Percentiles rank a stretch among this genome's conserved stretches.
These are phyloP conservation scores for Gaertneriomyces semiglobifer DNA, from an alignment of 192 early-diverging fungal genomes.

Conservation along the genomic window DNA sequence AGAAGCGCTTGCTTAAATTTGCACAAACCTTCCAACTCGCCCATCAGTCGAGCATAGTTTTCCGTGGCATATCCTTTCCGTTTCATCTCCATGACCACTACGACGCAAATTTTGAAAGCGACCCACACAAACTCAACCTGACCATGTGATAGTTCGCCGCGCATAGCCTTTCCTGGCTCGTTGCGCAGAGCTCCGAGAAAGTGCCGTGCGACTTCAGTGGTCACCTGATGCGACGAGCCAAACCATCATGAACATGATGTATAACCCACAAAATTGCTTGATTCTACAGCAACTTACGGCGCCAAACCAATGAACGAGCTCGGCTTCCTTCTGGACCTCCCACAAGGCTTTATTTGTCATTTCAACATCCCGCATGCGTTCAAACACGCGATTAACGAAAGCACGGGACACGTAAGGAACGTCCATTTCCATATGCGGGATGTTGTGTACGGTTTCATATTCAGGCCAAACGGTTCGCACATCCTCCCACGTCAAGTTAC, in stretches of 20 bases:
- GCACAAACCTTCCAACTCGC: slow-evolving; percentile 17
- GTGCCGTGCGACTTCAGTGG: not conserved
- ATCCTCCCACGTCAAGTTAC: not conserved
- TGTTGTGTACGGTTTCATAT: not conserved
- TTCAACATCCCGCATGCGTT: slow-evolving; percentile 1
- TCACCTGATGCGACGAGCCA: not conserved
- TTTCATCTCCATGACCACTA: slow-evolving; percentile 15
- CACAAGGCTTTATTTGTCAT: not conserved
- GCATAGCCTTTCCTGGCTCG: slow-evolving; percentile 16
- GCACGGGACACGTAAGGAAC: not conserved
- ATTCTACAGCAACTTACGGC: slow-evolving; percentile 7
- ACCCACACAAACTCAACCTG: slow-evolving; percentile 23
- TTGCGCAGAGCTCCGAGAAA: not conserved
- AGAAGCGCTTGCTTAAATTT: too few species aligned
- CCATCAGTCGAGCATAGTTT: slow-evolving; percentile 13
- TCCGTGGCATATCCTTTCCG: slow-evolving; percentile 1
- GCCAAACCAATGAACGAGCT: slow-evolving; percentile 14
- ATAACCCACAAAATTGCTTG: not conserved
- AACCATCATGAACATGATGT: too few species aligned
- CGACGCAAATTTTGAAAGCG: slow-evolving; percentile 1
- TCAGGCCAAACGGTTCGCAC: not conserved
- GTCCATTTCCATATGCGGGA: not conserved
- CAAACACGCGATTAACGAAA: slow-evolving; percentile 1
- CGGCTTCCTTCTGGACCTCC: slow-evolving; percentile 1
- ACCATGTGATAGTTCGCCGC: slow-evolving; percentile 2